Evolutionary conservation across 768 basidiomycete genomes (phyloP).

Genomic region (Leccinellum albellum): DNA sequence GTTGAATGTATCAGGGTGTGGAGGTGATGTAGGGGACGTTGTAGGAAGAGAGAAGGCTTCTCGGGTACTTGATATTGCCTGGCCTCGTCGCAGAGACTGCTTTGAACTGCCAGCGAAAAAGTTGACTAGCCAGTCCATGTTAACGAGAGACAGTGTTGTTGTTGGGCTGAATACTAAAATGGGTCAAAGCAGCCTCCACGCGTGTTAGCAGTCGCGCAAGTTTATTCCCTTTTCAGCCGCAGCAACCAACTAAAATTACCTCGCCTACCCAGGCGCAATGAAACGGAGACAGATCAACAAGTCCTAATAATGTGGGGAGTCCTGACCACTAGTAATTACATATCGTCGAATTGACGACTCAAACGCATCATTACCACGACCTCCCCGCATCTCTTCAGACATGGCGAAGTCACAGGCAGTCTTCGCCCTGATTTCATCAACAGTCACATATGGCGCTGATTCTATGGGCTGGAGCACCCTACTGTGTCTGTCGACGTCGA

Average conservation of each 20-base stretch:
- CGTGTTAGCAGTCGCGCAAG: background rate
- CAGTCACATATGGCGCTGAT: constrained; percentile 68
- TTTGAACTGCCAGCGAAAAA: constrained; percentile 54
- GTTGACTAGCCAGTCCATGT: constrained; percentile 73
- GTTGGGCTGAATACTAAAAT: constrained; percentile 9
- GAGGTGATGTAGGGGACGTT: constrained; percentile 53
- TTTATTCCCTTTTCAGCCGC: constrained; percentile 16
- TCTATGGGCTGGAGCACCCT: constrained; percentile 73
- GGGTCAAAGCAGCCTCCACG: constrained; percentile 7
- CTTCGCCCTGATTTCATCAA: constrained; percentile 80
- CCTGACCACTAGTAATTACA: too few species aligned
- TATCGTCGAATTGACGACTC: background rate
- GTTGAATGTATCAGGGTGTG: constrained; percentile 59
- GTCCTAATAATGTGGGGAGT: background rate
- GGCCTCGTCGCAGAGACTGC: constrained; percentile 51
- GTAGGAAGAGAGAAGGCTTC: constrained; percentile 87
- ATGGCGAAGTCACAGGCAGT: constrained; percentile 77
- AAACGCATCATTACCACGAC: background rate
- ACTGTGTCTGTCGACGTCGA: constrained; percentile 71
- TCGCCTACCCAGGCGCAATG: background rate
- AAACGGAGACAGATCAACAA: background rate
- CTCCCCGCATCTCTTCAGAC: constrained; percentile 40
- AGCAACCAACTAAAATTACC: constrained; percentile 6
- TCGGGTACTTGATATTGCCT: constrained; percentile 73
- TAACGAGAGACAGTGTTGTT: constrained; percentile 1